Evolutionary conservation across 2,329 filamentous ascomycete genomes (phyloP).

Genomic region (Cytospora schulzeri): DNA sequence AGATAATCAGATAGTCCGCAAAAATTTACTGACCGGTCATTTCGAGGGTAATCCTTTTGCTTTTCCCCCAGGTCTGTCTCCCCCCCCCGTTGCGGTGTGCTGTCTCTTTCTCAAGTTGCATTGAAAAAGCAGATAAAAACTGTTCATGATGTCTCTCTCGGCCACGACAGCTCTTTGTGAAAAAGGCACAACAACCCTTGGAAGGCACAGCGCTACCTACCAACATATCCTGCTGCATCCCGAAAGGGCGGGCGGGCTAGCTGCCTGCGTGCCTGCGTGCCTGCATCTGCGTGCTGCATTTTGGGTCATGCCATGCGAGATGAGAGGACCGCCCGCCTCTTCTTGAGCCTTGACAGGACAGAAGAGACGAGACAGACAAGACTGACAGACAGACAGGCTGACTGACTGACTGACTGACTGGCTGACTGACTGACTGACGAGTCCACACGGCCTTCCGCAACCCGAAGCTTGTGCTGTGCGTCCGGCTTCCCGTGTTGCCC

Average conservation of each 20-base stretch:
- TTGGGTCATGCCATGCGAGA: neutral
- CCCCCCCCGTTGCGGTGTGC: neutral
- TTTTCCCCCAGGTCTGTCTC: neutral
- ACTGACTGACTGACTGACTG: no score
- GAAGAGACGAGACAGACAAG: no score
- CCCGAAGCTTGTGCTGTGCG: conserved; percentile 1
- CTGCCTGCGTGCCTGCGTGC: neutral
- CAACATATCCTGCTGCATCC: neutral
- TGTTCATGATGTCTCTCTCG: conserved; percentile 2
- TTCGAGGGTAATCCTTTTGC: neutral
- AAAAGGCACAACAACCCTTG: neutral
- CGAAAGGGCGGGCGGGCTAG: conserved; percentile 1
- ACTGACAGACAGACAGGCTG: no score
- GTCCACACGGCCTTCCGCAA: neutral
- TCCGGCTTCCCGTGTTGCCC: conserved; percentile 9
- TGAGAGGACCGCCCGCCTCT: neutral
- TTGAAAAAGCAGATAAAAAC: neutral
- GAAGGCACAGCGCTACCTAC: no score
- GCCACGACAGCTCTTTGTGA: neutral
- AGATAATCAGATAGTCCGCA: neutral
- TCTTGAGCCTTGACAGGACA: neutral
- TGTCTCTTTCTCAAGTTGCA: neutral
- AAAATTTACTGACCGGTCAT: neutral
- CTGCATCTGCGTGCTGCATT: no score
- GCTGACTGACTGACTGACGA: no score